Percentiles rank a stretch among this genome's conserved stretches.
phyloP scores from a whole-genome alignment of 345 rosid genomes.

The Streptanthus diversifolius region DNA sequence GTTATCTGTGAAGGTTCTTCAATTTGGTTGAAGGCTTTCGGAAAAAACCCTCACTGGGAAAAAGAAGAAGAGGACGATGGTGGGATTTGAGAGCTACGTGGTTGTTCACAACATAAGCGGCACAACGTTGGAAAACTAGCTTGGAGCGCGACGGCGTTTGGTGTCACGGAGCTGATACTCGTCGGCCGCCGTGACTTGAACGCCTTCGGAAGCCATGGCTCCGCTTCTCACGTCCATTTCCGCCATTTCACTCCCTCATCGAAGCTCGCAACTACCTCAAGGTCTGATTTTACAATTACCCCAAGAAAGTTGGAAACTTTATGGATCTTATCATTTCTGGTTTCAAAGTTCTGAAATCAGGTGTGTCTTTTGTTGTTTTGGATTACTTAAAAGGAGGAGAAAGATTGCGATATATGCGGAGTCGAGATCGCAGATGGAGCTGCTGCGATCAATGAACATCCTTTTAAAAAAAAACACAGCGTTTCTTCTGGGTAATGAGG shows the following conservation, averaged over 20 bases:
- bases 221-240: slow-evolving; percentile 76
- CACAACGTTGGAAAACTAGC: slow-evolving; percentile 96
- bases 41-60: neutral
- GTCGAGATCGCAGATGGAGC: slow-evolving; percentile 89
- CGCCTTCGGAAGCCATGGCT: slow-evolving; percentile 96
- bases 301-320: neutral
- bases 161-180: slow-evolving; percentile 79
- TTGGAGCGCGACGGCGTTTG: slow-evolving; percentile 90
- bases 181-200: slow-evolving; percentile 95
- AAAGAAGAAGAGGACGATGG: slow-evolving; percentile 10
- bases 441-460: slow-evolving; percentile 62
- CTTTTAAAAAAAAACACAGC: slow-evolving; percentile 78
- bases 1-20: neutral
- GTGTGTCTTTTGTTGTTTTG: neutral
- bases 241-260: slow-evolving; percentile 82
- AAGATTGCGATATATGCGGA: slow-evolving; percentile 92
- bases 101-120: slow-evolving; percentile 90
- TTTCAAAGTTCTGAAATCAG: neutral
- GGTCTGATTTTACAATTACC: slow-evolving; percentile 34
- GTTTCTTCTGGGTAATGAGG: slow-evolving; percentile 96
- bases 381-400: slow-evolving; percentile 38
- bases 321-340: neutral
- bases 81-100: slow-evolving; percentile 77
- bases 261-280: slow-evolving; percentile 75
- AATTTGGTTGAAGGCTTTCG: neutral